phyloP scores from a whole-genome alignment of 1,284 basidiomycete genomes.

The Cerrena zonata region DNA sequence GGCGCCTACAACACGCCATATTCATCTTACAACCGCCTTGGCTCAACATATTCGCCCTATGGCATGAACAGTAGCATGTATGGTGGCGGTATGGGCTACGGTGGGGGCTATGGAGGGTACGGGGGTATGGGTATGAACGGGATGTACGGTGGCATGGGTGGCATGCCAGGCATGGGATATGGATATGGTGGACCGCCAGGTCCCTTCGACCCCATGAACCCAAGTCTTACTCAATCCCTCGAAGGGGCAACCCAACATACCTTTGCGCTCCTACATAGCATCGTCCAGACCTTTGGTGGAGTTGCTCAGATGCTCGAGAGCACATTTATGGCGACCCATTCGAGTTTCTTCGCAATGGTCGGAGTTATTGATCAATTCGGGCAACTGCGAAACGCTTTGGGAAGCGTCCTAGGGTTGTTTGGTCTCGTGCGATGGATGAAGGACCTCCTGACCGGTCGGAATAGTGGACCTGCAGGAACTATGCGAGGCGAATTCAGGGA shows the following conservation, averaged over 20 bases:
- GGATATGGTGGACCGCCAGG: slow-evolving; percentile 40
- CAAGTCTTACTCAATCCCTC: slow-evolving; percentile 80
- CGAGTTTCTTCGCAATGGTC: slow-evolving; percentile 97
- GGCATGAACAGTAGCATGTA: slow-evolving; percentile 38
- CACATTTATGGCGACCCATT: slow-evolving; percentile 98
- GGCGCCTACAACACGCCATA: slow-evolving; percentile 33
- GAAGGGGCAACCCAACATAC: slow-evolving; percentile 88
- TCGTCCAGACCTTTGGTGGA: slow-evolving; percentile 93
- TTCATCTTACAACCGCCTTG: slow-evolving; percentile 42
- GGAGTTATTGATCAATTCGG: slow-evolving; percentile 95
- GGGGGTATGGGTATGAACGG: slow-evolving; percentile 29
- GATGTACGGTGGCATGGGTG: slow-evolving; percentile 35
- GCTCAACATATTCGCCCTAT: slow-evolving; percentile 36
- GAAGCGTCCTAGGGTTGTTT: slow-evolving; percentile 89
- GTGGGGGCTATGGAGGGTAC: slow-evolving; percentile 37
- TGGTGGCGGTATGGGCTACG: slow-evolving; percentile 36
- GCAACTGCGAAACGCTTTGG: slow-evolving; percentile 85
- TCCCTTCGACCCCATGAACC: slow-evolving; percentile 47
- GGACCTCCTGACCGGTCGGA: slow-evolving; percentile 53
- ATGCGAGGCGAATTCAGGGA: slow-evolving; percentile 62
- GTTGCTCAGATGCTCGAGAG: slow-evolving; percentile 97
- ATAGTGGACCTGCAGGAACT: slow-evolving; percentile 22
- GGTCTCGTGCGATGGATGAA: slow-evolving; percentile 82
- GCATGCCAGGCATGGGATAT: slow-evolving; percentile 29
- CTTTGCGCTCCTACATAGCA: slow-evolving; percentile 87